Evolutionary conservation across 1,139 yeast genomes (phyloP).

Genomic region (Casaregolazyma suthepensis): DNA sequence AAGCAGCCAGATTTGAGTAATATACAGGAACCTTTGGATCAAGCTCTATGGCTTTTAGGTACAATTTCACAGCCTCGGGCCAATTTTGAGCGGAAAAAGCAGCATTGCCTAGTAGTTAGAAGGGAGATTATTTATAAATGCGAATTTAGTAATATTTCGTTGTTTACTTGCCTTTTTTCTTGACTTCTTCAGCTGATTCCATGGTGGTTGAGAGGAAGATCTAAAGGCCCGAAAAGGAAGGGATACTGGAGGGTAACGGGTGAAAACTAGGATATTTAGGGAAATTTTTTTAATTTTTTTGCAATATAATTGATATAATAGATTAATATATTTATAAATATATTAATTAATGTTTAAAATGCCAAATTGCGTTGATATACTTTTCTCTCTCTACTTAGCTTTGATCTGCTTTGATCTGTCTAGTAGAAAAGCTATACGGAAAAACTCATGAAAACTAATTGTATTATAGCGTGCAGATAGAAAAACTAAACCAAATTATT

Average conservation of each 20-base stretch:
- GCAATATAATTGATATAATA: no score
- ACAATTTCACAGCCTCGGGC: slow-evolving; percentile 57
- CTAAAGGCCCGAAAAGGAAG: background rate
- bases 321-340: background rate
- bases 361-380: no score
- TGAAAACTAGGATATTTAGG: background rate
- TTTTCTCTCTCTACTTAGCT: no score
- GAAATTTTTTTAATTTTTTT: no score
- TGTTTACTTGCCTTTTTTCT: slow-evolving; percentile 8
- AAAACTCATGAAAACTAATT: no score
- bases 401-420: no score
- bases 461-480: no score
- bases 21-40: slow-evolving; percentile 62
- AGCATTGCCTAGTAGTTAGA: slow-evolving; percentile 39
- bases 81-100: slow-evolving; percentile 54
- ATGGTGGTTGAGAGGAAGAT: background rate
- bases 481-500: no score
- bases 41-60: slow-evolving; percentile 65
- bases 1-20: slow-evolving; percentile 83
- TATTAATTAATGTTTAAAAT: no score
- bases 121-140: background rate
- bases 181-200: slow-evolving; percentile 6
- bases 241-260: background rate
- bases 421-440: no score
- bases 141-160: background rate